Conservation (phyloP, 441 rosid genomes). For the Adansonia grandidieri region DNA sequence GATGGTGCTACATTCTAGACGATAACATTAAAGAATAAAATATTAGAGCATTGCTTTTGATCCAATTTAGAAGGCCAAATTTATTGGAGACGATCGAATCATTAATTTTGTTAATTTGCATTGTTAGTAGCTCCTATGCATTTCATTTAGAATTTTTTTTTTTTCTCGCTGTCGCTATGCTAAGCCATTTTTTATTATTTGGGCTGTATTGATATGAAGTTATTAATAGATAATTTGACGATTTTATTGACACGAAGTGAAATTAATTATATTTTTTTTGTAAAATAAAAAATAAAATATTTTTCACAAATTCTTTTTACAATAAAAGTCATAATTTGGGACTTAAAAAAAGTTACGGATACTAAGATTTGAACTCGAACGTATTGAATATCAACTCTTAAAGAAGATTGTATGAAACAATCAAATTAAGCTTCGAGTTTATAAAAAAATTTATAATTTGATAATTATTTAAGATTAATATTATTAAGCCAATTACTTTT, state of each 20-base stretch:
- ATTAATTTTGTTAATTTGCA: neutral
- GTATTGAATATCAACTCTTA: too few species aligned
- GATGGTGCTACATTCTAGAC: neutral
- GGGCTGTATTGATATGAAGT: neutral
- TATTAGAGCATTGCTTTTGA: neutral
- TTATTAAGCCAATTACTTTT: neutral
- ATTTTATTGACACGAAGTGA: neutral
- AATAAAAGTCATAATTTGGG: too few species aligned
- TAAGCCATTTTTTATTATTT: neutral
- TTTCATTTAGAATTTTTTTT: neutral
- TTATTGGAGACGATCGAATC: neutral
- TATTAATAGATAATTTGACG: neutral
- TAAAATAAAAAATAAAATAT: neutral
- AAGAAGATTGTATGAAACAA: too few species aligned
- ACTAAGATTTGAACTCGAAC: too few species aligned
- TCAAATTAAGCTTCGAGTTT: too few species aligned
- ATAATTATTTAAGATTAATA: too few species aligned
- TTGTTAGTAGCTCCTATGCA: neutral
- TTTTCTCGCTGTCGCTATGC: neutral
- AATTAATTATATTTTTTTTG: neutral
- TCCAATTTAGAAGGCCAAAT: neutral
- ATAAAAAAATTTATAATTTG: too few species aligned
- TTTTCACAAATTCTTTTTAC: too few species aligned
- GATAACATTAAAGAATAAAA: neutral
- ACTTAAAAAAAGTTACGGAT: too few species aligned